Base-by-base conservation (phyloP, 2,329 filamentous ascomycete species). In the Chlorencoelia australis region DNA sequence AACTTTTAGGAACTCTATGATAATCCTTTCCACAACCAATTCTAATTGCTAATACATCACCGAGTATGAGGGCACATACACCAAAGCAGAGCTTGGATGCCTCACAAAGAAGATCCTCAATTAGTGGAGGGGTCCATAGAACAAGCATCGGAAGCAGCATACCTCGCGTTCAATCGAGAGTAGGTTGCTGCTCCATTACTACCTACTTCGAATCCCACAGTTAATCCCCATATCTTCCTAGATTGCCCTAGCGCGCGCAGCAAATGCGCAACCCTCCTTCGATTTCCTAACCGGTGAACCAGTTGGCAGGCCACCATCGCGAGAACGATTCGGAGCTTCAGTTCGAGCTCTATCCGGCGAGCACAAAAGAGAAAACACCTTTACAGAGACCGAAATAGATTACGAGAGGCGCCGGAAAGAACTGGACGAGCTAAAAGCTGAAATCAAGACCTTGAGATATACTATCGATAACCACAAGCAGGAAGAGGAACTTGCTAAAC, bases 371-470 rank as follows among this genome's bases (percentile, higher is more conserved):
- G 53, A 65, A 67, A 32, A 68, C 63, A 37, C 64, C 65, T 22
- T 73, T 71, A 15, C 21, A 4, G 52, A 52, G 17, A 39, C 46
- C 2, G 50, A 54, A 7, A 34, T 46, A 10, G 49, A 51, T 11
- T 33, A 35, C 1, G 48, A 55, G 17, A 50, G 44, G 33, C 43
- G 43, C 8, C 46, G 43, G 2, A 40, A 43, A 19, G 51, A 45
- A 55, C 58, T 79, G 74, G 88, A 96, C 53, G 81, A 88, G 46
- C 69, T 96, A 17, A 88, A 89, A 54, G 85, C 89, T 2, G 86
- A 95, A 59, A 68, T 96, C 27, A 91, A 88, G 43, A 84, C 86
- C 0, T 66, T 95, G 33, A 80, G 79, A 43, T 98, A 95, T 62
- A 85, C 89, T 40, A 70, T 94, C 47, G 83, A 87, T 52, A 89